phyloP scores from a whole-genome alignment of 225 moss, liverwort and hornwort species.

The Marchantia polymorpha region DNA sequence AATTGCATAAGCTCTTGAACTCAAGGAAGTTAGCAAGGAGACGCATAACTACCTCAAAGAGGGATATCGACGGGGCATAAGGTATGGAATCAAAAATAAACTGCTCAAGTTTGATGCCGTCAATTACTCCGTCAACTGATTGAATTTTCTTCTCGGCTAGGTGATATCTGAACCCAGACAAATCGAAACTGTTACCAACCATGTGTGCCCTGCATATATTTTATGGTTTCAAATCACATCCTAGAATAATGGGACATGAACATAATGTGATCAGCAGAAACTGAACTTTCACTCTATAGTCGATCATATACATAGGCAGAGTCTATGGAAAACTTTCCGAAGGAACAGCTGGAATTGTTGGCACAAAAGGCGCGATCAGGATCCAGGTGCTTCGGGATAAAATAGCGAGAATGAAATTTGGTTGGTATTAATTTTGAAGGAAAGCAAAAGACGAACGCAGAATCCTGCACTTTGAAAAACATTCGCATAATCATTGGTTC shows the following conservation, averaged over 20 bases:
- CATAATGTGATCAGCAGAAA: background rate
- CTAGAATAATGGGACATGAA: background rate
- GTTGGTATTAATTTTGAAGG: no score
- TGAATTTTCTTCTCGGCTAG: conserved; percentile 46
- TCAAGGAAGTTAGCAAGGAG: background rate
- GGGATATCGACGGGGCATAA: conserved; percentile 43
- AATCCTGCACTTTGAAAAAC: no score
- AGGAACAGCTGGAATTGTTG: no score
- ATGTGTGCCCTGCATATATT: background rate
- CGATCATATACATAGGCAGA: no score
- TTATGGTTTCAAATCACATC: background rate
- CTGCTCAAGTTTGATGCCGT: conserved; percentile 50
- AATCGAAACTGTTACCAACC: background rate
- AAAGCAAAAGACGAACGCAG: no score
- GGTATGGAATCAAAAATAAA: conserved; percentile 50
- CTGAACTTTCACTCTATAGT: background rate
- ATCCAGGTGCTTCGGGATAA: no score
- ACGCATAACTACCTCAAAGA: conserved; percentile 42
- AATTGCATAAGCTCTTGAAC: no score
- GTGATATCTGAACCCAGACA: conserved; percentile 39
- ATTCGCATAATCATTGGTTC: no score
- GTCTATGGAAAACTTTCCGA: no score
- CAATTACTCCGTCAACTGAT: conserved; percentile 35
- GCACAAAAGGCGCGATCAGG: no score
- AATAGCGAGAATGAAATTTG: no score